Base-by-base conservation (phyloP, 805 yeast genomes). In the Zygotorulaspora sp. region DNA sequence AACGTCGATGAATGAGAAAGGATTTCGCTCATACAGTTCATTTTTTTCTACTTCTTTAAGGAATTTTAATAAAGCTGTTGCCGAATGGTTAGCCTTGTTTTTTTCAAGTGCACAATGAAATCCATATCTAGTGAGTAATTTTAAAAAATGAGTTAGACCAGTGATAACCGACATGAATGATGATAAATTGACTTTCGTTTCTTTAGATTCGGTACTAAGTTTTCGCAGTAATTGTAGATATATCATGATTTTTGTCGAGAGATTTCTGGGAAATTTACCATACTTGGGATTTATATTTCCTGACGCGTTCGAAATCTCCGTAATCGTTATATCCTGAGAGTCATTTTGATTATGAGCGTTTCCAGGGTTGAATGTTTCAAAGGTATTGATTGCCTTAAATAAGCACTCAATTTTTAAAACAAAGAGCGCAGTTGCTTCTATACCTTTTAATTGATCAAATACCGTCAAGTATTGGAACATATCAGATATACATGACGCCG, bases 111-210 rank as follows among this genome's bases (percentile, higher is more conserved):
- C 85, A 48, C 79, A 78, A 41, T 78, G 74, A 28, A 92, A 71
- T 0, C 96, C 92, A 53, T 78, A 77, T 45, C 97, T 70, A 4
- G 90, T 83, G 15, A 92, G 66, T 5, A 90, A 69, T 59, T 92
- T 92, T 52, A 92, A 68, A 61, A 88, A 90, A 58, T 92, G 97
- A 0, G 98, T 97, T 50, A 90, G 67, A 0, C 94, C 88, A 1
- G 96, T 86, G 4, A 89, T 89, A 8, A 89, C 77, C 0, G 90
- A 77, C 48, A 92, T 71, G 26, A 90, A 61, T 3, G 83, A 80
- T 0, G 88, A 76, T 27, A 74, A 64, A 6, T 53, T 49, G 11
- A 57, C 48, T 31, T 62, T 63, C 3, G 54, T 45, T 3, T 48
- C 44, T 16, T 57, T 50, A 11, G 62, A 40, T 3, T 66, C 65